Evolutionary conservation across 108 stramenopile species (phyloP), one percentile per base, ranked within the genome.

Genomic region (Thalassiosira profunda): DNA sequence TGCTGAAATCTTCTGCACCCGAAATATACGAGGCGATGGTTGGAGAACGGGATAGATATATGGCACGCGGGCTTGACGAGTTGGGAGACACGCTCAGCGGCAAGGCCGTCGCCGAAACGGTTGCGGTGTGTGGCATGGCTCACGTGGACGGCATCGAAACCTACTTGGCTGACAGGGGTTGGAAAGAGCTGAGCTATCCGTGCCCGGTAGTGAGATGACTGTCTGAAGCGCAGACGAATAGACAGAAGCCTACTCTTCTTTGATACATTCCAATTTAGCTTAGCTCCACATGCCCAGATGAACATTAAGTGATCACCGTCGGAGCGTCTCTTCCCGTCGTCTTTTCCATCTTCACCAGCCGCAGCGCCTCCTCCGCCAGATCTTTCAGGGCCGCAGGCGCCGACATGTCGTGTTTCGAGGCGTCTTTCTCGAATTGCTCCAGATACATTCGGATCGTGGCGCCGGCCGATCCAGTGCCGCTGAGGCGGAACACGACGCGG

Each of bases 371-470:
- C 23, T 88, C 87, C 0, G 91, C 94, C 31, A 96, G 67, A 42
- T 56, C 80, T 64, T 87, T 87, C 62, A 96, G 49, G 30, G 86
- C 88, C 0, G 70, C 83, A 11, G 90, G 90, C 26, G 92, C 88
- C 11, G 89, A 74, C 42, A 82, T 82, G 36, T 77, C 84, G 44
- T 89, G 85, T 34, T 89, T 84, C 6, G 76, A 52, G 4, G 68
- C 30, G 38, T 94, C 90, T 49, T 84, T 79, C 62, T 97, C 96
- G 74, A 85, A 98, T 63, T 85, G 91, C 76, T 99, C 99, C 44
- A 99, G 75, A 67, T 99, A 99, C 90, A 99, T 88, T 51, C 99
- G 94, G 49, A 99, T 87, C 6, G 99, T 99, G n/a, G 99, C 99
- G 23, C 99, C 99, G 8, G 89, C 84, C 28, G 84, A 85, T 25